These are phyloP conservation scores for Huntiella omanensis DNA, from an alignment of 2,329 filamentous ascomycete genomes.

Conservation along the genomic window DNA sequence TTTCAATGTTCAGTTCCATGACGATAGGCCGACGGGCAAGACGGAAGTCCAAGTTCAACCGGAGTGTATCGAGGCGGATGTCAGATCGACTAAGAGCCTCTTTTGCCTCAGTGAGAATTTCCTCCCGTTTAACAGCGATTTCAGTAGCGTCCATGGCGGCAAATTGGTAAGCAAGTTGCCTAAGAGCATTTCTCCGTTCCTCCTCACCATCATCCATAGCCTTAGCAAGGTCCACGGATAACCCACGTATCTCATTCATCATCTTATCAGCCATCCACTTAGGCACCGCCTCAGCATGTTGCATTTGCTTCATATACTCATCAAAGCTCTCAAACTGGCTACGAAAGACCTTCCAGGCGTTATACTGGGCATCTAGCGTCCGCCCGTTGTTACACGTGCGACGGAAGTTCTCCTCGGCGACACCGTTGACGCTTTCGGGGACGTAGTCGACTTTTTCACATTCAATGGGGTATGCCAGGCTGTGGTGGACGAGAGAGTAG, in stretches of 20 bases:
- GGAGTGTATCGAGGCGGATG: neutral
- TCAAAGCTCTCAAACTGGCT: neutral
- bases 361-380: neutral
- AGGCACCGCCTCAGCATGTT: neutral
- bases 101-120: neutral
- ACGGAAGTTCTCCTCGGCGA: neutral
- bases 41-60: neutral
- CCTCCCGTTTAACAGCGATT: neutral
- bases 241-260: neutral
- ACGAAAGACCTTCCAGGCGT: neutral
- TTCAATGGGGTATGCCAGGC: too few relatives aligned
- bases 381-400: neutral
- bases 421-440: neutral
- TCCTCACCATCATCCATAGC: neutral
- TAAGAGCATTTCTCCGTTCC: neutral
- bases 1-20: neutral
- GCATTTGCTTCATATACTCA: neutral
- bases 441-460: neutral
- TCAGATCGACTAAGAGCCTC: too few relatives aligned
- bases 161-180: neutral
- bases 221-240: neutral
- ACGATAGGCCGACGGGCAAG: neutral
- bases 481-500: neutral
- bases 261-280: constrained; percentile 1
- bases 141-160: neutral